Percentiles rank a stretch among this genome's conserved stretches.
phyloP scores from a whole-genome alignment of 2,329 filamentous ascomycete species.

The Scopulariopsis brevicaulis region DNA sequence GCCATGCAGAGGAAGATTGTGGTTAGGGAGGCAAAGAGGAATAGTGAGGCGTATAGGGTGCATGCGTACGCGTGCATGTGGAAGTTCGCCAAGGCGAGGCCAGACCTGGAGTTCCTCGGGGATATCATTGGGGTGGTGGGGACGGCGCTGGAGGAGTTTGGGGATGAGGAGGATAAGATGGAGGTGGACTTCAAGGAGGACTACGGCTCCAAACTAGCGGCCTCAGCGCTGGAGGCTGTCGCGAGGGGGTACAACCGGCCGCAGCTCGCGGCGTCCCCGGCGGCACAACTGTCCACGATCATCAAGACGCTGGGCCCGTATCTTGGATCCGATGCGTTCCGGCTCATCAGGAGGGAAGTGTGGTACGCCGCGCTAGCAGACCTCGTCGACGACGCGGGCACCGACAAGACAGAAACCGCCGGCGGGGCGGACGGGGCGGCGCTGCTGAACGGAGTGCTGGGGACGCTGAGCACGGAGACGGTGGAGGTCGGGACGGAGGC shows the following conservation, averaged over 20 bases:
- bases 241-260: conserved; percentile 35
- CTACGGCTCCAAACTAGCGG: conserved; percentile 28
- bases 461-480: conserved; percentile 32
- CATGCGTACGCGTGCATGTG: conserved; percentile 64
- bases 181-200: conserved; percentile 50
- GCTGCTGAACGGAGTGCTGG: conserved; percentile 25
- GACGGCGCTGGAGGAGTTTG: conserved; percentile 47
- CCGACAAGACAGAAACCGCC: background rate
- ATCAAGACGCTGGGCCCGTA: conserved; percentile 27
- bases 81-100: conserved; percentile 55
- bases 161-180: conserved; percentile 44
- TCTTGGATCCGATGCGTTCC: conserved; percentile 24
- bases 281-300: conserved; percentile 25
- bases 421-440: conserved; percentile 10
- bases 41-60: conserved; percentile 74
- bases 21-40: conserved; percentile 79
- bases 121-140: conserved; percentile 54
- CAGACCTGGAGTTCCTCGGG: conserved; percentile 58
- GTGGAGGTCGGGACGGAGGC: conserved; percentile 36
- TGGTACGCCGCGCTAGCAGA: conserved; percentile 41
- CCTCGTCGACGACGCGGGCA: conserved; percentile 28
- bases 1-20: conserved; percentile 69
- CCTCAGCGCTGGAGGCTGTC: conserved; percentile 37
- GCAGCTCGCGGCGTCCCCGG: conserved; percentile 22
- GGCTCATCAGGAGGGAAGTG: conserved; percentile 31